Conservation (phyloP, 352 stramenopile species). For the Globisporangium yorkense region DNA sequence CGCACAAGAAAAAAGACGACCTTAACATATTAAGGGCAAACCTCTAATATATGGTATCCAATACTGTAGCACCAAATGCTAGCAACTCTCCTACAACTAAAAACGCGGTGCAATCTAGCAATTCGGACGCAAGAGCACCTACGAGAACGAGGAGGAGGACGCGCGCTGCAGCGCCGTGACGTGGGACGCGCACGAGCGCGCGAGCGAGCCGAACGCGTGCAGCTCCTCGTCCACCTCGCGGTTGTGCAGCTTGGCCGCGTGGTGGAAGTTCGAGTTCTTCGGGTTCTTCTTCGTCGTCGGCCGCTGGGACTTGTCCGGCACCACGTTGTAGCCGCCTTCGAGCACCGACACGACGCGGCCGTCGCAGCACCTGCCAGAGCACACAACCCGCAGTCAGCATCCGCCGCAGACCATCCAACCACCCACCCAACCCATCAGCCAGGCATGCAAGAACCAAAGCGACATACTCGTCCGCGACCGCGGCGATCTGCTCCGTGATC, state of each 20-base stretch:
- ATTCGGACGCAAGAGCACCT: no score
- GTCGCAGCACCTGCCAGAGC: slow-evolving; percentile 61
- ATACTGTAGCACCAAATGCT: no score
- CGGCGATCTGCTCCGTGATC: slow-evolving; percentile 77
- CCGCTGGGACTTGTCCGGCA: slow-evolving; percentile 33
- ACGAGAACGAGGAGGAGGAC: slow-evolving; percentile 3
- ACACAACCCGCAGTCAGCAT: not conserved
- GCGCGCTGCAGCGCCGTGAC: slow-evolving; percentile 47
- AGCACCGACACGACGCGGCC: slow-evolving; percentile 93
- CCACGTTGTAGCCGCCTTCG: slow-evolving; percentile 90
- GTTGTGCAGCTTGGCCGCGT: slow-evolving; percentile 42
- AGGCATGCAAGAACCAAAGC: not conserved
- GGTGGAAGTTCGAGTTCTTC: slow-evolving; percentile 46
- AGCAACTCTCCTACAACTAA: no score
- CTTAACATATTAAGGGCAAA: no score
- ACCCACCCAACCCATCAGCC: not conserved
- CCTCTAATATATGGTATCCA: no score
- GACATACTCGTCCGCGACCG: slow-evolving; percentile 89
- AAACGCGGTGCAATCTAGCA: no score
- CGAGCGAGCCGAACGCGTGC: slow-evolving; percentile 44
- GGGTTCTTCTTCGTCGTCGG: slow-evolving; percentile 30
- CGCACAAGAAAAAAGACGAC: no score
- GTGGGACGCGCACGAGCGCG: slow-evolving; percentile 53
- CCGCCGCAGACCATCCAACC: not conserved
- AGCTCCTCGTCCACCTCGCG: slow-evolving; percentile 50